Evolutionary conservation across 768 basidiomycete genomes (phyloP).

Genomic region (Mycena vulgaris): DNA sequence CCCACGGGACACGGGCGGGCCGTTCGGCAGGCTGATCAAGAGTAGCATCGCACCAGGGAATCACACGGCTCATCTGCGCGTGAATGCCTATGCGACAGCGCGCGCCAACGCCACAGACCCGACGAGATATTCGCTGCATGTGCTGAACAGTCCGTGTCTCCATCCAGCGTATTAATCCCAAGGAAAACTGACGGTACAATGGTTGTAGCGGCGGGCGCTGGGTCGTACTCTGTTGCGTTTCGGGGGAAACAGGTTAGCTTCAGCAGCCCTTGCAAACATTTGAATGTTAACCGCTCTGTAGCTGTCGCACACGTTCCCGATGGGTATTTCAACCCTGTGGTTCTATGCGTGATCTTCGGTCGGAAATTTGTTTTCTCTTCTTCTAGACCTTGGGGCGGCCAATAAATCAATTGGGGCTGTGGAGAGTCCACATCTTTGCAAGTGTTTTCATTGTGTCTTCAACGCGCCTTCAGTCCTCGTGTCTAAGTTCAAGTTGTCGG

Average conservation of each 20-base stretch:
- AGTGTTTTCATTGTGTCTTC: too few relatives aligned
- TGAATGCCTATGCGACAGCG: slow-evolving; percentile 8
- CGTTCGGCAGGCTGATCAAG: slow-evolving; percentile 7
- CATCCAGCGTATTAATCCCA: too few relatives aligned
- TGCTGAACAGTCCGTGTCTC: slow-evolving; percentile 13
- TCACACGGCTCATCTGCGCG: not conserved
- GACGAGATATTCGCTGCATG: slow-evolving; percentile 22
- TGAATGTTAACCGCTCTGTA: not conserved
- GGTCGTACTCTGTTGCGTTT: not conserved
- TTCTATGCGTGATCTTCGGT: not conserved
- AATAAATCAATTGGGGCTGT: not conserved
- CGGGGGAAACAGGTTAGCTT: slow-evolving; percentile 13
- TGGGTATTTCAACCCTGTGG: not conserved
- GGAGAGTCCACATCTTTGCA: too few relatives aligned
- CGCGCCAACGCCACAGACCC: not conserved
- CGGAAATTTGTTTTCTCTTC: not conserved
- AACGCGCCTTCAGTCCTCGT: too few relatives aligned
- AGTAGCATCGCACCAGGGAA: not conserved
- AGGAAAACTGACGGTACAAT: not conserved
- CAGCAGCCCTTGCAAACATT: not conserved
- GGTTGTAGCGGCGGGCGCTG: not conserved
- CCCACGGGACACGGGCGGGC: not conserved
- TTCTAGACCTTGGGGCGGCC: not conserved
- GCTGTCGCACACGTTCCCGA: slow-evolving; percentile 17
- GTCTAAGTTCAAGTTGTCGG: too few relatives aligned